Conservation (phyloP, 768 basidiomycete genomes). For the Boletus rubropictus region DNA sequence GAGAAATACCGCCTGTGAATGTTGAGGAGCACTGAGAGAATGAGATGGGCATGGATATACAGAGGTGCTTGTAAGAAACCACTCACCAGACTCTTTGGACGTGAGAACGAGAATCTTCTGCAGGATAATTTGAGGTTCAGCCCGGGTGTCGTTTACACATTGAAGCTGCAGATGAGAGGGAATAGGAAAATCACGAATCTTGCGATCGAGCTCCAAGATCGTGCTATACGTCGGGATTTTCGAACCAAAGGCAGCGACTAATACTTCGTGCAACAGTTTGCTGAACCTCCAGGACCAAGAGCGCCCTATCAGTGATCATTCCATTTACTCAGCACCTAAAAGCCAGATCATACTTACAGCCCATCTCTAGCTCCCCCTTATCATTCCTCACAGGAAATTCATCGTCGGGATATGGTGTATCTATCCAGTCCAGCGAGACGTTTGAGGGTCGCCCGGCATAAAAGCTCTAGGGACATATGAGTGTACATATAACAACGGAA, state of each 20-base stretch:
- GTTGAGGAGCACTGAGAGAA: conserved; percentile 48
- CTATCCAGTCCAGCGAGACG: conserved; percentile 47
- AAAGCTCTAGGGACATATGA: conserved; percentile 43
- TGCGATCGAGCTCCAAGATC: conserved; percentile 54
- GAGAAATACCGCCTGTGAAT: conserved; percentile 66
- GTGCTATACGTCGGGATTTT: conserved; percentile 46
- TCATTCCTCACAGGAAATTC: conserved; percentile 30
- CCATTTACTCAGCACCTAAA: neutral
- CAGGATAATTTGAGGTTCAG: conserved; percentile 26
- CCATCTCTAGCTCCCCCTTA: conserved; percentile 34
- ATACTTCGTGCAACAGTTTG: conserved; percentile 45
- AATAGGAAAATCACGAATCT: conserved; percentile 55
- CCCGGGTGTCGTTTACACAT: conserved; percentile 15
- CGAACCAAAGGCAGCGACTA: conserved; percentile 47
- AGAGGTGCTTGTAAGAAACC: neutral
- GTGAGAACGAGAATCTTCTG: conserved; percentile 41
- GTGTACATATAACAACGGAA: neutral
- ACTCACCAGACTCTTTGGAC: conserved; percentile 47
- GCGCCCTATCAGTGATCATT: conserved; percentile 37
- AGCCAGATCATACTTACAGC: conserved; percentile 34
- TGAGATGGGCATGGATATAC: neutral
- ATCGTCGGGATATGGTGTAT: conserved; percentile 50
- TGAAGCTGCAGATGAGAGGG: conserved; percentile 42
- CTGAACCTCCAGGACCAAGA: conserved; percentile 54
- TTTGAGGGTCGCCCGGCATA: conserved; percentile 55